phyloP scores from a whole-genome alignment of 257 asterid species.

The Solanum pennellii region DNA sequence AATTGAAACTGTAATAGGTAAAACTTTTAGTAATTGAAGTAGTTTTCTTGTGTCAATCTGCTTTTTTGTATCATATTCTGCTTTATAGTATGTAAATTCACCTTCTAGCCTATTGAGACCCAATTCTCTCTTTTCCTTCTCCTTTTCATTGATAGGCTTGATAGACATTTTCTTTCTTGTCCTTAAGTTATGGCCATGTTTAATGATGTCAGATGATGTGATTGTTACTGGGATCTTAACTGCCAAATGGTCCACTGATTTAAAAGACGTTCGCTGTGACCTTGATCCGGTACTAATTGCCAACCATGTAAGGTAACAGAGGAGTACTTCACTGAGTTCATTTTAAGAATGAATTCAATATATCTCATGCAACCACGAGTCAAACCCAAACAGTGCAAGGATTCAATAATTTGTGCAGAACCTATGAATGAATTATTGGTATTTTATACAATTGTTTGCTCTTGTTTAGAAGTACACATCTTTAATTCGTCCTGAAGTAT shows the following conservation, averaged over 20 bases:
- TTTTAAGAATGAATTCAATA: neutral
- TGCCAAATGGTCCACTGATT: constrained; percentile 78
- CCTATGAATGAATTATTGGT: neutral
- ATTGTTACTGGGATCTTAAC: constrained; percentile 88
- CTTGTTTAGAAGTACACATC: neutral
- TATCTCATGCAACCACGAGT: neutral
- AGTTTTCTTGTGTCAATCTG: neutral
- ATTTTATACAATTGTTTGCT: neutral
- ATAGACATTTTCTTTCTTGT: neutral
- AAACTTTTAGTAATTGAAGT: neutral
- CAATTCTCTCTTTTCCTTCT: neutral
- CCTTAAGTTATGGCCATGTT: constrained; percentile 1
- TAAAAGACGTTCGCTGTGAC: constrained; percentile 90
- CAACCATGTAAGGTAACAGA: constrained; percentile 63
- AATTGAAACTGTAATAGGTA: neutral
- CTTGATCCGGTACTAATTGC: constrained; percentile 95
- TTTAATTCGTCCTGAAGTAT: neutral
- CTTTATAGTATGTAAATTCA: neutral
- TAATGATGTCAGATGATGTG: constrained; percentile 67
- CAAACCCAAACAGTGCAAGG: neutral
- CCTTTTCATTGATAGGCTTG: neutral
- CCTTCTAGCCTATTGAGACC: neutral
- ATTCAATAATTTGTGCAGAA: neutral
- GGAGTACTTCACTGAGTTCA: neutral
- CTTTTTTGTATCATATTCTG: neutral